Conservation (phyloP, 768 basidiomycete species). For the Boletales sp. region DNA sequence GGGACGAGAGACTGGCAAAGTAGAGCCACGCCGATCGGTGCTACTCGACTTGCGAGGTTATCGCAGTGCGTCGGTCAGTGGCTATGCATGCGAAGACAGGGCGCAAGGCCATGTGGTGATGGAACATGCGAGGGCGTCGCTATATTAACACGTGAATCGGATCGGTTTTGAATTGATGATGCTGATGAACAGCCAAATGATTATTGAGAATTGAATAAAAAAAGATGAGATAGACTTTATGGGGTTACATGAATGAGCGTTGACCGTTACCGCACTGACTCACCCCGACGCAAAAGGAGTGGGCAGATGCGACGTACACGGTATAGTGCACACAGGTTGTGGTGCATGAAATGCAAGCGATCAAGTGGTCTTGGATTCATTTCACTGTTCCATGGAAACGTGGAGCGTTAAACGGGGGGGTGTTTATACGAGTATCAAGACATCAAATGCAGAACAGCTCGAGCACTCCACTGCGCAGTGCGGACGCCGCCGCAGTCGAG, state of each 20-base stretch:
- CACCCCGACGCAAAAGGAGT: neutral
- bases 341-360: no score
- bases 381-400: slow-evolving; percentile 1
- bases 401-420: neutral
- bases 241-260: neutral
- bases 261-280: neutral
- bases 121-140: neutral
- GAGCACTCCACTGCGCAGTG: slow-evolving; percentile 1
- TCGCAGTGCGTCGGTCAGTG: neutral
- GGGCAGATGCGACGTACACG: no score
- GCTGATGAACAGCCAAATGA: neutral
- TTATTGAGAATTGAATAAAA: no score
- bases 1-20: neutral
- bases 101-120: neutral
- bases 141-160: no score
- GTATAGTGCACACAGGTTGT: no score
- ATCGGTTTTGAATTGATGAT: neutral
- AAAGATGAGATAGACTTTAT: neutral
- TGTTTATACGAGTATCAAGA: slow-evolving; percentile 1
- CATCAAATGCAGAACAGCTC: slow-evolving; percentile 1
- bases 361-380: no score
- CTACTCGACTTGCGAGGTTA: neutral
- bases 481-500: no score
- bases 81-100: neutral
- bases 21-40: neutral